A percentile compares a stretch with the other conserved stretches of the same genome.
Conservation (phyloP, 2,329 filamentous ascomycete genomes). For the Aureobasidium lini region DNA sequence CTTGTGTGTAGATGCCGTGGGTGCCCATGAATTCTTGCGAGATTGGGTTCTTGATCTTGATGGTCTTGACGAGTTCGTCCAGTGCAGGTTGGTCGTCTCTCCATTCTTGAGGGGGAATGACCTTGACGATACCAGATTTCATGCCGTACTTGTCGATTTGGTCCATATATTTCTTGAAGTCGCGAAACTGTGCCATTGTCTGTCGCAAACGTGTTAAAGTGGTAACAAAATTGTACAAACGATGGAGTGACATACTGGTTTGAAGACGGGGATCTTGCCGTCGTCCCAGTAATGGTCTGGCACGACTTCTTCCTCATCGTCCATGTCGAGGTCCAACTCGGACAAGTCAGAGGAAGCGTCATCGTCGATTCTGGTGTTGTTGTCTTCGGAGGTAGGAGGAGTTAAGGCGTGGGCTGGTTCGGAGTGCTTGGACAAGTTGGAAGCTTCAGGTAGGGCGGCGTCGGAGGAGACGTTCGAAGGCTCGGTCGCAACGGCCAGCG, state of each 20-base stretch:
- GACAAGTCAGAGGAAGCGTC: conserved; percentile 40
- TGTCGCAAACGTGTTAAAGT: conserved; percentile 25
- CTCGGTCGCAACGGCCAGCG: background rate
- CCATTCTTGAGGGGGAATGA: conserved; percentile 92
- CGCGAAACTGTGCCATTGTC: conserved; percentile 88
- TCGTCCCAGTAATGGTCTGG: conserved; percentile 82
- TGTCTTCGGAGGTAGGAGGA: conserved; percentile 46
- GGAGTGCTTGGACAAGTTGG: conserved; percentile 6
- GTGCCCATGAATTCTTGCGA: conserved; percentile 97
- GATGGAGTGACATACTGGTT: conserved; percentile 54
- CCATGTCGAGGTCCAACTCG: conserved; percentile 49
- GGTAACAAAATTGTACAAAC: background rate
- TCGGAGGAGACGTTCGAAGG: conserved; percentile 7
- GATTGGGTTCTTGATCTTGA: conserved; percentile 93
- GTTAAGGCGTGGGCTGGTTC: conserved; percentile 35
- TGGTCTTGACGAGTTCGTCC: conserved; percentile 79
- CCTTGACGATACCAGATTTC: conserved; percentile 94
- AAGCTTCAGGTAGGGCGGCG: conserved; percentile 7
- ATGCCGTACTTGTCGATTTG: conserved; percentile 92
- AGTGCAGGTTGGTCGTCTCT: conserved; percentile 65
- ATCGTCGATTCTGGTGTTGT: conserved; percentile 36
- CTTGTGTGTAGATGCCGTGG: conserved; percentile 90
- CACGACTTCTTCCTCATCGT: conserved; percentile 66
- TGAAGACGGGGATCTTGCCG: conserved; percentile 85
- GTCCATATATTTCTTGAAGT: conserved; percentile 86